Evolutionary conservation across 495 filamentous ascomycete species (phyloP).

Genomic region (Neurospora tetraspora): DNA sequence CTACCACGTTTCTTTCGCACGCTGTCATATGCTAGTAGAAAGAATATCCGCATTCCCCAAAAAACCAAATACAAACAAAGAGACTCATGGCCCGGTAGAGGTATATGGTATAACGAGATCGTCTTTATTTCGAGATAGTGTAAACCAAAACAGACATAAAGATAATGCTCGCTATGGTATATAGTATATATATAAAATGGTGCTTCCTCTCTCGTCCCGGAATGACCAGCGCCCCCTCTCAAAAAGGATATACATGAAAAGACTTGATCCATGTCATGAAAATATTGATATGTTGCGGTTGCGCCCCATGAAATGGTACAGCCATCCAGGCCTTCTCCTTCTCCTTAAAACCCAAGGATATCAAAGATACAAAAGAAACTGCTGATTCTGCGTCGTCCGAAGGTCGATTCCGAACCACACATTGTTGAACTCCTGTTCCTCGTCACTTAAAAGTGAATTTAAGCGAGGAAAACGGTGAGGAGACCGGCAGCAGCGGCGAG

Average conservation of each 20-base stretch:
- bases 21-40: not conserved
- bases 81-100: not conserved
- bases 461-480: slow-evolving; percentile 42
- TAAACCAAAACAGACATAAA: not conserved
- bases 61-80: not conserved
- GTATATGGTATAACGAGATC: not conserved
- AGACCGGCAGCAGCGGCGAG: slow-evolving; percentile 41
- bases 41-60: not conserved
- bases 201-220: not conserved
- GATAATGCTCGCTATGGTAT: not conserved
- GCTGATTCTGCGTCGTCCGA: not conserved
- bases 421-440: not conserved
- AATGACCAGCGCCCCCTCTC: not conserved
- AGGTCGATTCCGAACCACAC: not conserved
- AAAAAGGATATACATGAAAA: not conserved
- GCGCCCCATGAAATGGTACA: not conserved
- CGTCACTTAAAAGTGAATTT: slow-evolving; percentile 18
- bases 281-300: not conserved
- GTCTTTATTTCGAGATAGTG: not conserved
- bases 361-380: not conserved
- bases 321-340: not conserved
- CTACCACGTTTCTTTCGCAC: not conserved
- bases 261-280: not conserved
- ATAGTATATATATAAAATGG: not conserved
- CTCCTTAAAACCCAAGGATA: not conserved